A percentile compares a stretch with the other conserved stretches of the same genome.
phyloP scores from a whole-genome alignment of 805 yeast species.

The Osmozyma mogii region DNA sequence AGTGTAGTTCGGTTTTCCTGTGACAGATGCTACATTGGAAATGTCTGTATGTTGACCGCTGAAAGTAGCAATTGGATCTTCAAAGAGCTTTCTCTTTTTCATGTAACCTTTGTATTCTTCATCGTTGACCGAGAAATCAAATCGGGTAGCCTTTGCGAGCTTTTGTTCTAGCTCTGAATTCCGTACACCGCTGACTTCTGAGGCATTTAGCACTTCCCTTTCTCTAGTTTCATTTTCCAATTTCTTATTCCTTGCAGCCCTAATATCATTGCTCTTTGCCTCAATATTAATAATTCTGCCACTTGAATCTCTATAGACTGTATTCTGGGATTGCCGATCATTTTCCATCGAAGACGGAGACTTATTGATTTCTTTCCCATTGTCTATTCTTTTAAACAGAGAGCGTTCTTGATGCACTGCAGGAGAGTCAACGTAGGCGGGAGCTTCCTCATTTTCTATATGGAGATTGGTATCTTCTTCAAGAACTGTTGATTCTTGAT shows the following conservation, averaged over 20 bases:
- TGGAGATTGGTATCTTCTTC: background rate
- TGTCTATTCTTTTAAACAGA: slow-evolving; percentile 33
- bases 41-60: slow-evolving; percentile 11
- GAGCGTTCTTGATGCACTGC: slow-evolving; percentile 9
- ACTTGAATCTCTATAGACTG: slow-evolving; percentile 50
- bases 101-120: slow-evolving; percentile 23
- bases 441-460: slow-evolving; percentile 14
- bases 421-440: slow-evolving; percentile 14
- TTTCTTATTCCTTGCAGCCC: slow-evolving; percentile 7
- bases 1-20: slow-evolving; percentile 49
- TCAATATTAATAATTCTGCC: slow-evolving; percentile 47
- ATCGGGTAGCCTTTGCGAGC: slow-evolving; percentile 25
- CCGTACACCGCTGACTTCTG: slow-evolving; percentile 7
- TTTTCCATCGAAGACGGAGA: background rate
- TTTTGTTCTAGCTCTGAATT: slow-evolving; percentile 9
- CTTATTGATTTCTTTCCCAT: slow-evolving; percentile 10
- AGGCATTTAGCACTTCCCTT: slow-evolving; percentile 8
- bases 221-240: slow-evolving; percentile 5
- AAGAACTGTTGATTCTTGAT: too few species aligned
- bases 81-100: slow-evolving; percentile 31
- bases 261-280: slow-evolving; percentile 15
- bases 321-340: slow-evolving; percentile 10
- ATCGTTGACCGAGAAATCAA: slow-evolving; percentile 9
- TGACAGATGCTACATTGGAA: slow-evolving; percentile 6
- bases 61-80: slow-evolving; percentile 59